Evolutionary conservation across 352 stramenopile species (phyloP), one percentile per base, ranked within the genome.

Genomic region (Globisporangium spinosum): DNA sequence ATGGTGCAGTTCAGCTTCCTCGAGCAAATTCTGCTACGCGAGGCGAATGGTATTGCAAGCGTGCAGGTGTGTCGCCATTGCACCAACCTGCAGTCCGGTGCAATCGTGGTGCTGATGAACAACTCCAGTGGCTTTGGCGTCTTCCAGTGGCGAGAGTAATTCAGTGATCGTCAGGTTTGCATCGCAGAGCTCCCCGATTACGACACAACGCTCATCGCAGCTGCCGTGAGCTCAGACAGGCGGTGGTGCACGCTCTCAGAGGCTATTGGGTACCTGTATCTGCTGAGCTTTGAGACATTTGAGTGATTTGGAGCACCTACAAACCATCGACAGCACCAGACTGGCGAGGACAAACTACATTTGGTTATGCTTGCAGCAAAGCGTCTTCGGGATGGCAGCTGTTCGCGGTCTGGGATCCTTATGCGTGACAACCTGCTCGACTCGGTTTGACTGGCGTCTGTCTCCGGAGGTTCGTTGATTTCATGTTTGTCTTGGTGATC

Each of bases 141-240:
- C 8, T 82, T 91, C 34, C 77, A 68, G 27, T 91, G 83, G 83
- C 65, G 58, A 66, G 83, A 91, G 43, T 76, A 80, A 2, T 82
- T 89, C 64, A 87, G 79, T 49, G 75, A 85, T 53, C 72, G 83
- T 4, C 71, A 76, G 27, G 58, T 89, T 2, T 77, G 74, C 34
- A 35, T 84, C n/a, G 73, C 74, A 20, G 58, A 68, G 9, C 25
- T 85, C 9, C 73, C 77, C 5, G 65, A 68, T 7, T 51, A 55
- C 23, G 25, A 64, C 9, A 32, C 47, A 3, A 13, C 27, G 7
- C 55, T 89, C 0, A 29, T 70, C 0, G 58, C 64, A 22, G 67
- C 70, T 22, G 67, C 73, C 0, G 53, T 74, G n/a, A 78, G 67
- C n/a, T 20, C 62, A 2, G 71, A 79, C 43, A 79, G 77, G 1